A percentile compares a stretch with the other conserved stretches of the same genome.
These are phyloP conservation scores for Vinca major DNA, from an alignment of 305 asterid genomes.

Conservation along the genomic window DNA sequence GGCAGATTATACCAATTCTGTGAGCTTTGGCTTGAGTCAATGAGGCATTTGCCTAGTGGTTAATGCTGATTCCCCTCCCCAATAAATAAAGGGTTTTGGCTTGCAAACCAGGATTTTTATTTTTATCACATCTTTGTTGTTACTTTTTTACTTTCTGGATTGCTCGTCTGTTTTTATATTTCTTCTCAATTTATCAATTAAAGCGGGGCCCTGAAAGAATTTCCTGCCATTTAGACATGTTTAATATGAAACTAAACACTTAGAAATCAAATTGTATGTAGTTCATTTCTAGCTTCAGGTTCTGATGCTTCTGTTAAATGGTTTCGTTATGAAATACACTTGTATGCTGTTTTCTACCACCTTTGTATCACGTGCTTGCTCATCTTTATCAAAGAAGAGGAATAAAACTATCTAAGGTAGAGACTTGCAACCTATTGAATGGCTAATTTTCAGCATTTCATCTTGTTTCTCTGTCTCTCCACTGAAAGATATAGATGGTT, in stretches of 20 bases:
- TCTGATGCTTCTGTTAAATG: background rate
- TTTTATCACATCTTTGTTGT: too few species aligned
- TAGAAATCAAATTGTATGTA: constrained; percentile 1
- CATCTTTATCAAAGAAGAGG: background rate
- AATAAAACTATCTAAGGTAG: background rate
- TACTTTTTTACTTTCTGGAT: background rate
- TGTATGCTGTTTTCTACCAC: background rate
- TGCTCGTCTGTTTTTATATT: background rate
- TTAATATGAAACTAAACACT: background rate
- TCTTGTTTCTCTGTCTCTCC: background rate
- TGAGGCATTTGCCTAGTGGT: too few species aligned
- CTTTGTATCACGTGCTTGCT: background rate
- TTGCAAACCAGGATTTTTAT: background rate
- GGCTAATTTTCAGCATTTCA: constrained; percentile 2
- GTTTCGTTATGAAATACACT: background rate
- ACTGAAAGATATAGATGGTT: background rate
- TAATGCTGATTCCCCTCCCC: too few species aligned
- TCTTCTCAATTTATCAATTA: background rate
- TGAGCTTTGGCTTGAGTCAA: constrained; percentile 5
- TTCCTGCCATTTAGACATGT: background rate
- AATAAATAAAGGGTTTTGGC: too few species aligned
- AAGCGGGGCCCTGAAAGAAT: background rate
- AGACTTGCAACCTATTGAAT: background rate
- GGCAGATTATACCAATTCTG: background rate
- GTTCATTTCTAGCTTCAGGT: background rate